Base-by-base conservation (phyloP, 2,329 filamentous ascomycete species). In the Diaporthe sp. region DNA sequence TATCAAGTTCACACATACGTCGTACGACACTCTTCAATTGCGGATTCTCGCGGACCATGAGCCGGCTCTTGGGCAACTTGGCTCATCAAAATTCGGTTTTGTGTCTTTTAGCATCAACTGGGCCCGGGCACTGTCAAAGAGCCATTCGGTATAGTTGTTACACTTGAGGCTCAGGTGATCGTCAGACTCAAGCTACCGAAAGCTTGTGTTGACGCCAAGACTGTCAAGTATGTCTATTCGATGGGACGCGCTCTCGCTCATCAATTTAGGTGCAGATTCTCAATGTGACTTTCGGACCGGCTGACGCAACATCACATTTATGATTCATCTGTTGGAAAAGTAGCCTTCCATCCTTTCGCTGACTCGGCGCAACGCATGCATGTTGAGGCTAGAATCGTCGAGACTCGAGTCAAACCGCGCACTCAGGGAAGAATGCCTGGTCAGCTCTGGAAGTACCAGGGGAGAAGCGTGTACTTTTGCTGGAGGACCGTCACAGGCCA, bases 171-270 rank as follows among this genome's bases (percentile, higher is more conserved):
- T 53, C 49, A 55, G 65, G 15, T 42, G 47, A 55, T 70, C 49
- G 37, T 39, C 58, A 42, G 34, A 42, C 49, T 55, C 49, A 70
- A 55, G 65, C 65, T 55, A 31, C 65, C 65, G 49, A 70, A 70
- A 70, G 65, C 65, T 70, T 70, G 65, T 68, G 39, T 47, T 34
- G 49, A 13, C 20, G 65, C 65, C 65, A 70, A 47, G 65, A 70
- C 34, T 70, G 22, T 55, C 65, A 51, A 17, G n/a, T 39, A 25
- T n/a, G 49, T 25, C 47, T 53, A 25, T 63, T 70, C n/a, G 31
- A 51, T 13, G 22, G 47, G 44, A 39, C 65, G 15, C 17, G 42
- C 25, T 42, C 6, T 20, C 25, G 63, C 20, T 68, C 44, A 39
- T 53, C 31, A 12, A n/a, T 22, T 22, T 22, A 53, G 15, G n/a